Conservation (phyloP, 2,329 filamentous ascomycete genomes). For the Colletotrichum plurivorum region DNA sequence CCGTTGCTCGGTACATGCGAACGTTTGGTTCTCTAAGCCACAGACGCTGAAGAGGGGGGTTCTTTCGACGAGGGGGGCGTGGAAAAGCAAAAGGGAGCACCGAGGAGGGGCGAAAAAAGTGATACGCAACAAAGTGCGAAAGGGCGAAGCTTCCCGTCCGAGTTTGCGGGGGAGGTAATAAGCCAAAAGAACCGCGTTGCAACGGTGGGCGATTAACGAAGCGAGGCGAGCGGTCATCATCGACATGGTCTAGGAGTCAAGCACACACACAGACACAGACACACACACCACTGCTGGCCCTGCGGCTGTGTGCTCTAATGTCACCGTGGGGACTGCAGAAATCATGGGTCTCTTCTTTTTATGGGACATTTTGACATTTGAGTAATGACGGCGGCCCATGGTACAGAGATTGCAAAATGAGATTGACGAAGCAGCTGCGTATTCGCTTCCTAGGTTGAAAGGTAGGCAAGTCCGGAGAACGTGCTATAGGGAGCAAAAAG, state of each 20-base stretch:
- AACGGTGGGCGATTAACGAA: slow-evolving; percentile 36
- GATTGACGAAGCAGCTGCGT: slow-evolving; percentile 35
- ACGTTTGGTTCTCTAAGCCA: slow-evolving; percentile 10
- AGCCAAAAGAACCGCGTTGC: slow-evolving; percentile 19
- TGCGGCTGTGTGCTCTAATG: slow-evolving; percentile 16
- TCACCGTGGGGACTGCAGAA: slow-evolving; percentile 18
- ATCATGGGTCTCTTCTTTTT: neutral
- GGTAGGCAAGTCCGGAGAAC: slow-evolving; percentile 1
- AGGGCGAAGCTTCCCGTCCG: slow-evolving; percentile 15
- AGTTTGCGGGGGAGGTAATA: slow-evolving; percentile 30
- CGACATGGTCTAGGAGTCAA: slow-evolving; percentile 32
- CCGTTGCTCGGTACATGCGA: neutral
- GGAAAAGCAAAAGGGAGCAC: neutral
- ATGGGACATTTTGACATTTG: slow-evolving; percentile 8
- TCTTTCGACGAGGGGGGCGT: neutral
- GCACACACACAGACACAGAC: neutral
- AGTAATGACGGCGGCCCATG: slow-evolving; percentile 21
- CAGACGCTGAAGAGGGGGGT: neutral
- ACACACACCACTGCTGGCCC: neutral
- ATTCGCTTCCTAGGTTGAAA: slow-evolving; percentile 9
- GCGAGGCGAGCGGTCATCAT: slow-evolving; percentile 10
- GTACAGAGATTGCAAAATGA: slow-evolving; percentile 30
- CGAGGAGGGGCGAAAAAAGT: no score
- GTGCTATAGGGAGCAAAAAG: neutral
- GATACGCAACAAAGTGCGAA: neutral